Evolutionary conservation across 1,284 basidiomycete species (phyloP).

Genomic region (Ustilago esculenta): DNA sequence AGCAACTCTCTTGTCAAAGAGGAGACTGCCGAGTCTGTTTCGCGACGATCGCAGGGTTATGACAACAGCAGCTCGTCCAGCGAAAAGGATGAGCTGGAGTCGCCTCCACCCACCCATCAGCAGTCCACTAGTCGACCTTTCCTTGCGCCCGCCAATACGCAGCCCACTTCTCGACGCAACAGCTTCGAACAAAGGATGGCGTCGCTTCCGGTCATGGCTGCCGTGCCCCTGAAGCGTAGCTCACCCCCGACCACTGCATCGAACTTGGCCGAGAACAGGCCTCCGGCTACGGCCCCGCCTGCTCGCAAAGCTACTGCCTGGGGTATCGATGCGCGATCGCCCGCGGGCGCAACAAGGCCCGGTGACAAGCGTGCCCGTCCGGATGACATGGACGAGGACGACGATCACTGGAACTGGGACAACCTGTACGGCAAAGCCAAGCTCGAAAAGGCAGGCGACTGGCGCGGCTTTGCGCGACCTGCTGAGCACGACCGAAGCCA

Average conservation of each 20-base stretch:
- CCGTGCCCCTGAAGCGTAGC: conserved; percentile 49
- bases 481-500: conserved; percentile 28
- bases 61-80: conserved; percentile 38
- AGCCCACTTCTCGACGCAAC: conserved; percentile 36
- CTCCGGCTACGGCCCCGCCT: conserved; percentile 9
- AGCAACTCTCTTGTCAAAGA: conserved; percentile 14
- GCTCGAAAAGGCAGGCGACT: conserved; percentile 47
- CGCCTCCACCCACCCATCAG: conserved; percentile 30
- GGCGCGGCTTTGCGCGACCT: conserved; percentile 45
- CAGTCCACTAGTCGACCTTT: conserved; percentile 6
- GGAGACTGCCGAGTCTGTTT: conserved; percentile 13
- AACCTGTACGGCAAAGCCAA: conserved; percentile 46
- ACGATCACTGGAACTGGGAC: conserved; percentile 49
- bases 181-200: conserved; percentile 56
- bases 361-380: conserved; percentile 33
- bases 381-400: conserved; percentile 49
- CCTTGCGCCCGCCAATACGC: conserved; percentile 12
- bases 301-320: conserved; percentile 38
- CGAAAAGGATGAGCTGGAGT: conserved; percentile 47
- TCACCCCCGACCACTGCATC: conserved; percentile 23
- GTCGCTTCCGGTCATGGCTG: conserved; percentile 45
- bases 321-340: conserved; percentile 44
- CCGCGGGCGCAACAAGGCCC: conserved; percentile 8
- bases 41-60: conserved; percentile 24
- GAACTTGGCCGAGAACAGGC: conserved; percentile 7